Evolutionary conservation across 2,329 filamentous ascomycete genomes (phyloP).

Genomic region (Colletotrichum musicola): DNA sequence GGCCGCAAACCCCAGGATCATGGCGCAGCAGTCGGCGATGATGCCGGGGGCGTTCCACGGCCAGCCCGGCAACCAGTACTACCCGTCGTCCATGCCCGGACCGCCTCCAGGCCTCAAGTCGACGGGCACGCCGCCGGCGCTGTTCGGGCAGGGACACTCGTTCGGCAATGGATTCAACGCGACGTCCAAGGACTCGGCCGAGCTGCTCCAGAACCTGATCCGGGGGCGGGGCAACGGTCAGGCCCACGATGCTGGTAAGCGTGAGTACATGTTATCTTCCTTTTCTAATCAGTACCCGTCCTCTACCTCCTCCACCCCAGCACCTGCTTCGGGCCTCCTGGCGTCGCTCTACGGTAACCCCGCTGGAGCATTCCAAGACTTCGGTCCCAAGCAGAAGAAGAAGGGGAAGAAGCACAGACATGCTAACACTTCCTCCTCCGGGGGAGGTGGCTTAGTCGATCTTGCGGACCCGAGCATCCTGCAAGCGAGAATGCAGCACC

Average conservation of each 20-base stretch:
- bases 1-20: constrained; percentile 81
- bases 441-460: constrained; percentile 99
- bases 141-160: constrained; percentile 90
- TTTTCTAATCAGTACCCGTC: constrained; percentile 88
- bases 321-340: constrained; percentile 91
- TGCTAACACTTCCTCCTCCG: constrained; percentile 99
- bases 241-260: constrained; percentile 89
- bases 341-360: constrained; percentile 91
- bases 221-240: constrained; percentile 78
- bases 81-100: constrained; percentile 86
- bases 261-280: constrained; percentile 98
- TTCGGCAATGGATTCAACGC: constrained; percentile 80
- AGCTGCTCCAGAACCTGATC: constrained; percentile 86
- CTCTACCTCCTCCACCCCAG: constrained; percentile 84
- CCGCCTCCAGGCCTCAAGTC: constrained; percentile 96
- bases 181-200: constrained; percentile 78
- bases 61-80: constrained; percentile 78
- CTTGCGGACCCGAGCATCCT: constrained; percentile 99
- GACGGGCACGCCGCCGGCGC: constrained; percentile 91
- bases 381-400: constrained; percentile 98
- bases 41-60: constrained; percentile 76
- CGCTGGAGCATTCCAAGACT: constrained; percentile 89
- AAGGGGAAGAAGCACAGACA: constrained; percentile 99
- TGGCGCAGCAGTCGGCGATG: constrained; percentile 90
- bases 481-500: constrained; percentile 95